A percentile compares a stretch with the other conserved stretches of the same genome.
Conservation (phyloP, 2,329 filamentous ascomycete species). For the Colletotrichum chrysophilum region DNA sequence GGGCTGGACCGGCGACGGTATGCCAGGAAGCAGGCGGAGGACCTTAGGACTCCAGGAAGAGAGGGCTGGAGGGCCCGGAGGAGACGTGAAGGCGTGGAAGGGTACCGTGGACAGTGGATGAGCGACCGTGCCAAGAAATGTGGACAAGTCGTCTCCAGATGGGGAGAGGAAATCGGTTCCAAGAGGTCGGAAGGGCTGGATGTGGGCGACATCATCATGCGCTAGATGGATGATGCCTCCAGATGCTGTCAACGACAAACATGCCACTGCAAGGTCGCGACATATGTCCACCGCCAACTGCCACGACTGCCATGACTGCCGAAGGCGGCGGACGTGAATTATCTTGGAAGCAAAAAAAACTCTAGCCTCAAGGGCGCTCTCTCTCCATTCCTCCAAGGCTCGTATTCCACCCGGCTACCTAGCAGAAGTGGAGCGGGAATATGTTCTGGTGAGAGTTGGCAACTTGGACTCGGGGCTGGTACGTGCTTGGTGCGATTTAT, state of each 20-base stretch:
- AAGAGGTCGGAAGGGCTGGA: neutral
- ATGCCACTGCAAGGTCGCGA: neutral
- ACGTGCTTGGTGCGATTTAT: neutral
- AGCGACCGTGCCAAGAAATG: neutral
- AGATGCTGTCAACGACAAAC: constrained; percentile 12
- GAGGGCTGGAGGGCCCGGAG: neutral
- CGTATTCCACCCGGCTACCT: constrained; percentile 7
- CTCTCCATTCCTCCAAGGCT: neutral
- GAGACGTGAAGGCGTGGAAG: neutral
- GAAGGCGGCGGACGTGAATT: neutral
- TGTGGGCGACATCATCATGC: constrained; percentile 1
- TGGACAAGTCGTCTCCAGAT: neutral
- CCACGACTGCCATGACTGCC: neutral
- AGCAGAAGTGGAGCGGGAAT: neutral
- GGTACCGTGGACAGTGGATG: neutral
- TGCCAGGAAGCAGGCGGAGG: neutral
- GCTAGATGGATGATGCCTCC: constrained; percentile 12
- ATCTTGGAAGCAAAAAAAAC: neutral
- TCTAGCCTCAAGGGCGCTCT: neutral
- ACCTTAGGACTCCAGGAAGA: no score
- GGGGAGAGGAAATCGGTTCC: neutral
- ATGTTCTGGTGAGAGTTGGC: neutral
- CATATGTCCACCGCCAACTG: neutral
- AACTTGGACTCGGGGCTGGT: neutral
- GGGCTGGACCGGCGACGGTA: constrained; percentile 4